A percentile compares a stretch with the other conserved stretches of the same genome.
Evolutionary conservation across 2,329 filamentous ascomycete species (phyloP).

Genomic region (Colletotrichum tropicale): DNA sequence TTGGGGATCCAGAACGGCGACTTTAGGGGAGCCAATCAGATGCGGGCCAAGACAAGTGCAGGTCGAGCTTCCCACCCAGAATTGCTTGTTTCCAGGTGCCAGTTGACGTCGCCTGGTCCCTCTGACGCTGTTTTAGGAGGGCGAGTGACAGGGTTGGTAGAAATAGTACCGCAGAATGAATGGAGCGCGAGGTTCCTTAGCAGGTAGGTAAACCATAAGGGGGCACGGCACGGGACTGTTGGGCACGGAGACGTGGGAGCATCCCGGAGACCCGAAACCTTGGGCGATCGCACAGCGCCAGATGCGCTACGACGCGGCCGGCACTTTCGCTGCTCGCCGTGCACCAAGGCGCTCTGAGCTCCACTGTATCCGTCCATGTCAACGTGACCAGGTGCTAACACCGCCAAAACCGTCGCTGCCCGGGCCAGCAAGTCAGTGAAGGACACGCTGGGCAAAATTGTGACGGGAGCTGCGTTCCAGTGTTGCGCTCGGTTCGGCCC

Average conservation of each 20-base stretch:
- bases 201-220: not conserved
- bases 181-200: not conserved
- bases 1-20: not conserved
- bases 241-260: conserved; percentile 4
- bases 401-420: not conserved
- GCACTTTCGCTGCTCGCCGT: not conserved
- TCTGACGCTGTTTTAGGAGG: not conserved
- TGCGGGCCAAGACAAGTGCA: conserved; percentile 1
- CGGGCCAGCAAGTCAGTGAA: not conserved
- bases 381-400: not conserved
- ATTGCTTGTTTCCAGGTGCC: conserved; percentile 17
- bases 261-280: conserved; percentile 12
- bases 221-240: not conserved
- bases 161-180: not conserved
- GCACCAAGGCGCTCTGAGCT: not conserved
- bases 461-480: not conserved
- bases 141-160: not conserved
- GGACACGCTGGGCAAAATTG: not conserved
- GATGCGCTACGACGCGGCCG: not conserved
- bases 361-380: not conserved
- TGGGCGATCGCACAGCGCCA: not conserved
- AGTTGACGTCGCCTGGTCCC: conserved; percentile 4
- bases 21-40: conserved; percentile 7
- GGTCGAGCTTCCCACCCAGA: not conserved
- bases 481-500: not conserved